phyloP scores from a whole-genome alignment of 495 filamentous ascomycete genomes.

The Hamigera avellanea region DNA sequence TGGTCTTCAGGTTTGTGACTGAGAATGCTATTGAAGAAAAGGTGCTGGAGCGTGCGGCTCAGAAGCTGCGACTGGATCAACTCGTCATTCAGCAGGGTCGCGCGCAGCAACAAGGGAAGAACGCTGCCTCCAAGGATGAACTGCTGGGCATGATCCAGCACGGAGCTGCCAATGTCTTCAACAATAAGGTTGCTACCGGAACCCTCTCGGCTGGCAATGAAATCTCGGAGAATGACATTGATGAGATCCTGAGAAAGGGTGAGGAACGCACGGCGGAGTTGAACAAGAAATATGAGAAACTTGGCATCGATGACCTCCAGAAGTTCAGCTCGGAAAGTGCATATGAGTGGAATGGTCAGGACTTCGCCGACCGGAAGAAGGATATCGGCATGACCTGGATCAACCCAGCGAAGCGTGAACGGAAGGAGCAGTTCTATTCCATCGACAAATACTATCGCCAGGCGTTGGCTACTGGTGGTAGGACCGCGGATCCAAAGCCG shows the following conservation, averaged over 20 bases:
- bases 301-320: constrained; percentile 96
- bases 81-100: constrained; percentile 99
- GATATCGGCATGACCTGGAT: constrained; percentile 96
- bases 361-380: constrained; percentile 82
- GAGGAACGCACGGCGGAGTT: constrained; percentile 83
- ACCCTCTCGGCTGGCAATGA: constrained; percentile 43
- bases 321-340: constrained; percentile 96
- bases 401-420: constrained; percentile 95
- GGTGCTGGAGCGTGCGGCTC: constrained; percentile 91
- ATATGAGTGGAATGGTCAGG: constrained; percentile 98
- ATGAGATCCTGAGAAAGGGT: constrained; percentile 72
- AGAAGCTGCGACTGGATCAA: constrained; percentile 94
- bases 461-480: constrained; percentile 72
- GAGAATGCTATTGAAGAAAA: constrained; percentile 99
- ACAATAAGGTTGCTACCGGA: constrained; percentile 49
- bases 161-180: constrained; percentile 88
- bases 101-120: constrained; percentile 81
- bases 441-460: constrained; percentile 98
- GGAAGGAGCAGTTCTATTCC: constrained; percentile 95
- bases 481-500: constrained; percentile 79
- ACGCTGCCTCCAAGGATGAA: constrained; percentile 87
- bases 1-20: constrained; percentile 92
- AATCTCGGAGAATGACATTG: constrained; percentile 78
- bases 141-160: constrained; percentile 97
- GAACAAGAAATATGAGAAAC: constrained; percentile 87